Conservation (phyloP, 2,329 filamentous ascomycete genomes). For the Cordyceps sp. region DNA sequence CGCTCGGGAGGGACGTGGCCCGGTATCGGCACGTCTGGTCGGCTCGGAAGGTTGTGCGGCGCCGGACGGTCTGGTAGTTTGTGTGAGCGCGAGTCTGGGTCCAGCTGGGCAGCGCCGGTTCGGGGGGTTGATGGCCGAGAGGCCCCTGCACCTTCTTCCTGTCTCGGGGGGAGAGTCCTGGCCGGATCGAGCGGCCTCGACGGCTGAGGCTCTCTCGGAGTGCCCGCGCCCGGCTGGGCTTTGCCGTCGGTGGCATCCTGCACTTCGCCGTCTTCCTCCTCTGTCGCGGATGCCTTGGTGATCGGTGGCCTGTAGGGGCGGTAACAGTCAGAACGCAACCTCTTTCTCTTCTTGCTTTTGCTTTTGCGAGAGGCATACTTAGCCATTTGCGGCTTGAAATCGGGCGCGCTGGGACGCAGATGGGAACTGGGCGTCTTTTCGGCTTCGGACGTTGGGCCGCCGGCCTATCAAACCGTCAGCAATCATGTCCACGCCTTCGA, state of each 20-base stretch:
- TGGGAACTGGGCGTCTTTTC: conserved; percentile 16
- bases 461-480: too few relatives aligned
- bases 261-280: conserved; percentile 60
- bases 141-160: conserved; percentile 7
- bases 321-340: conserved; percentile 4
- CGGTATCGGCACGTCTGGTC: conserved; percentile 40
- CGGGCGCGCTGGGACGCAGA: conserved; percentile 41
- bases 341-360: not conserved
- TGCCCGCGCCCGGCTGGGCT: conserved; percentile 1
- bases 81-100: conserved; percentile 15
- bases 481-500: too few relatives aligned
- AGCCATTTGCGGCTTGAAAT: conserved; percentile 41
- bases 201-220: conserved; percentile 16
- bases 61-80: conserved; percentile 18
- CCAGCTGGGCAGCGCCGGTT: conserved; percentile 8
- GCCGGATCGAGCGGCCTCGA: conserved; percentile 12
- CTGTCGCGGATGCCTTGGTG: conserved; percentile 14
- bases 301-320: conserved; percentile 4
- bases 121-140: conserved; percentile 13
- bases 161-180: conserved; percentile 10
- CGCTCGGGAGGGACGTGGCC: conserved; percentile 29
- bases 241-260: conserved; percentile 33
- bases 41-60: conserved; percentile 30
- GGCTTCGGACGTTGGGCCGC: conserved; percentile 11
- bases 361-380: conserved; percentile 14